Evolutionary conservation across 148 eudicot genomes (phyloP).

Genomic region (Salicornia ramosissima): DNA sequence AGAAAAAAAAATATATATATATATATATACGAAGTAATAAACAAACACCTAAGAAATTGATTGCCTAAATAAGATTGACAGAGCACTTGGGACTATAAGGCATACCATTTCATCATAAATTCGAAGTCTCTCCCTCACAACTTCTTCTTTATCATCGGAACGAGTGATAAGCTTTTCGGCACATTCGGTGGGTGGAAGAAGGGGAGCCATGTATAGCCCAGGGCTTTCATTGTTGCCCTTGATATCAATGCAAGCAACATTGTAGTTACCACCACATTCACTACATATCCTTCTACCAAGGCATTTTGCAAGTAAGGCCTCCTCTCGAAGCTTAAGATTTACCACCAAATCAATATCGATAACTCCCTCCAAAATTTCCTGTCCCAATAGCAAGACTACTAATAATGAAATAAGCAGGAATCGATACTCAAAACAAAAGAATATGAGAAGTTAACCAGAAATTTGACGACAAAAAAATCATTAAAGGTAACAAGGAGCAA

Average conservation of each 20-base stretch:
- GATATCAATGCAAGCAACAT: conserved; percentile 81
- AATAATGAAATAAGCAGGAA: conserved; percentile 3
- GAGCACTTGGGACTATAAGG: not conserved
- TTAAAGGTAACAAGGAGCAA: not conserved
- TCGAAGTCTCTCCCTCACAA: conserved; percentile 70
- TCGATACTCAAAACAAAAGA: conserved; percentile 1
- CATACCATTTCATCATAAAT: conserved; percentile 78
- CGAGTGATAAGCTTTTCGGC: conserved; percentile 74
- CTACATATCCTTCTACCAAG: conserved; percentile 92
- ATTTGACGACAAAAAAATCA: conserved; percentile 8
- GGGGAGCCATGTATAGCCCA: conserved; percentile 80
- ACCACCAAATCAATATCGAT: conserved; percentile 78
- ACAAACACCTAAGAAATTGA: not conserved
- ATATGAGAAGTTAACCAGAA: not conserved
- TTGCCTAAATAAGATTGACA: not conserved
- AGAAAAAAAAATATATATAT: not conserved
- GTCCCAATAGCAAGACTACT: conserved; percentile 1
- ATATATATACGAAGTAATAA: not conserved
- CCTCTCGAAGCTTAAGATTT: conserved; percentile 85
- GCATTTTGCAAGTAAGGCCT: conserved; percentile 82
- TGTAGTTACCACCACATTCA: conserved; percentile 84
- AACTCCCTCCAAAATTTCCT: conserved; percentile 84
- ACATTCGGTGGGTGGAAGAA: conserved; percentile 80
- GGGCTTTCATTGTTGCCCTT: conserved; percentile 60
- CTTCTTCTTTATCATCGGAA: conserved; percentile 78